Percentiles rank a stretch among this genome's conserved stretches.
phyloP scores from a whole-genome alignment of 768 basidiomycete genomes.

The Tylopilus balloui region DNA sequence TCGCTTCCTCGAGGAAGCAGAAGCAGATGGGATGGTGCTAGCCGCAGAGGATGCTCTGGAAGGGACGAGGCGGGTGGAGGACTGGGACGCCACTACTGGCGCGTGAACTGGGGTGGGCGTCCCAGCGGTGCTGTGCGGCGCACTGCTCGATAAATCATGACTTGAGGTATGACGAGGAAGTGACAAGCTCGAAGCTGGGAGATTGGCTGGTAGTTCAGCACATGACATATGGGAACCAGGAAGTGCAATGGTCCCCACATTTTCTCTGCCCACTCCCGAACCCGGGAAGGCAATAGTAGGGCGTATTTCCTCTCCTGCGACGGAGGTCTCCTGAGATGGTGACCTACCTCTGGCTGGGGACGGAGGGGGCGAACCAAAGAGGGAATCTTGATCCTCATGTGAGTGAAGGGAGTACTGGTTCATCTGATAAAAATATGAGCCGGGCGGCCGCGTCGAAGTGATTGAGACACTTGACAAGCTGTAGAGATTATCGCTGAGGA shows the following conservation, averaged over 20 bases:
- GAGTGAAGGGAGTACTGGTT: slow-evolving; percentile 1
- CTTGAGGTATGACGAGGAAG: slow-evolving; percentile 9
- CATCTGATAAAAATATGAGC: slow-evolving; percentile 25
- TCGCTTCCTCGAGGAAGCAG: slow-evolving; percentile 28
- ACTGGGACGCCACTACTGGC: slow-evolving; percentile 7
- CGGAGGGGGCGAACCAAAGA: slow-evolving; percentile 78
- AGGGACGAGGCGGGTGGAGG: slow-evolving; percentile 10
- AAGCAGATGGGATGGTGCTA: neutral
- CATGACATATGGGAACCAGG: slow-evolving; percentile 80
- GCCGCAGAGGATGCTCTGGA: slow-evolving; percentile 11
- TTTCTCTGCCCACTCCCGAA: slow-evolving; percentile 30
- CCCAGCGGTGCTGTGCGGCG: slow-evolving; percentile 28
- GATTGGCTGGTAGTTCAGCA: slow-evolving; percentile 83
- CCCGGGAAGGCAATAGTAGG: slow-evolving; percentile 26
- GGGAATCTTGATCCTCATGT: slow-evolving; percentile 56
- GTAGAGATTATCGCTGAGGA: slow-evolving; percentile 3
- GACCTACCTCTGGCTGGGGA: slow-evolving; percentile 74
- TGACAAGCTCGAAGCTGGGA: slow-evolving; percentile 62
- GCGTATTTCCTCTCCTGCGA: slow-evolving; percentile 14
- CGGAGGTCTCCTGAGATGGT: slow-evolving; percentile 46
- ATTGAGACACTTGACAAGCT: slow-evolving; percentile 18
- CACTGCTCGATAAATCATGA: slow-evolving; percentile 34
- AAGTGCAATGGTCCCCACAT: slow-evolving; percentile 98
- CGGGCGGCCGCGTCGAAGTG: slow-evolving; percentile 2
- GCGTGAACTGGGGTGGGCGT: neutral